These are phyloP conservation scores for Linum tenue DNA, from an alignment of 345 rosid species.

Conservation along the genomic window DNA sequence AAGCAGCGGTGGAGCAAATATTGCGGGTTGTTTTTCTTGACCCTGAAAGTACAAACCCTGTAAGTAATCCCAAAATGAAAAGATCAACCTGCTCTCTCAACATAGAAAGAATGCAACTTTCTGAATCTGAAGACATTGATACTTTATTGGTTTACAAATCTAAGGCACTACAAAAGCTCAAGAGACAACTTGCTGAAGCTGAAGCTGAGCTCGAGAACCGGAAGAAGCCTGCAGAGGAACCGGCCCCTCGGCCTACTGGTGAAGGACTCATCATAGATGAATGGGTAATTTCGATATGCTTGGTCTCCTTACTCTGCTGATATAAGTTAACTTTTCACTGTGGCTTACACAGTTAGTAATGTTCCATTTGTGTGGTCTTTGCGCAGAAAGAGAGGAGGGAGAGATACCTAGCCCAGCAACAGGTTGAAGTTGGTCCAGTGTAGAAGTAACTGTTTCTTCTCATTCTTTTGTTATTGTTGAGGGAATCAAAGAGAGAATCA, in stretches of 20 bases:
- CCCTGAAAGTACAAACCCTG: neutral
- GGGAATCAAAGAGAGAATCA: conserved; percentile 1
- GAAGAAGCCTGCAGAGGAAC: conserved; percentile 24
- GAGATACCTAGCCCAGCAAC: conserved; percentile 27
- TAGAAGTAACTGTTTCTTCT: conserved; percentile 6
- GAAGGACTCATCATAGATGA: conserved; percentile 30
- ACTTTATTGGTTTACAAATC: neutral
- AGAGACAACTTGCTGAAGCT: conserved; percentile 25
- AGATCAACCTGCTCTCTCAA: too few relatives aligned
- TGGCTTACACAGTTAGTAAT: too few relatives aligned
- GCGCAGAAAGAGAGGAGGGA: conserved; percentile 27
- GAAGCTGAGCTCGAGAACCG: conserved; percentile 24
- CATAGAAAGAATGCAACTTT: neutral
- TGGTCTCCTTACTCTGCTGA: too few relatives aligned
- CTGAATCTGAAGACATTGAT: neutral
- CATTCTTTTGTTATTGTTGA: conserved; percentile 6
- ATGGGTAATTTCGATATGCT: conserved; percentile 16
- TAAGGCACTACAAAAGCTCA: conserved; percentile 25
- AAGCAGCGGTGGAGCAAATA: conserved; percentile 4
- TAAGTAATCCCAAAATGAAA: neutral
- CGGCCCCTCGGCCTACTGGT: conserved; percentile 16
- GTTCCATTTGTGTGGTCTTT: neutral
- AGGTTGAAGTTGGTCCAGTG: conserved; percentile 31
- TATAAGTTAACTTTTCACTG: too few relatives aligned
- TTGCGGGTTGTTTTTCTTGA: neutral